A percentile compares a stretch with the other conserved stretches of the same genome.
These are phyloP conservation scores for Musa balbisiana DNA, from an alignment of 202 grass and related monocot species.

Conservation along the genomic window DNA sequence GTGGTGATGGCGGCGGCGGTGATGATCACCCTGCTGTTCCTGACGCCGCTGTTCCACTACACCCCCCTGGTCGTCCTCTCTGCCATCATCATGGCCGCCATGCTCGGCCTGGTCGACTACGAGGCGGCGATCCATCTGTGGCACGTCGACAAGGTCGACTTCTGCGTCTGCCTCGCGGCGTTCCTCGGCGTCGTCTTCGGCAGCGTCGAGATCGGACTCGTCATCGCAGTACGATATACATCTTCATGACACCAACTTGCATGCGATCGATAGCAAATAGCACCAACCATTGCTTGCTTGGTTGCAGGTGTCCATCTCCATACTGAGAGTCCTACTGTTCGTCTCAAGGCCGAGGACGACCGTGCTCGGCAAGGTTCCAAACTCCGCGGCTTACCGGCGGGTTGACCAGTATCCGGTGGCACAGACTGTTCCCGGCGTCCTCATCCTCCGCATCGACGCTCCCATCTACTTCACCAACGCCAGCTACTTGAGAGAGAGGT, in stretches of 20 bases:
- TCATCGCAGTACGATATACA: neutral
- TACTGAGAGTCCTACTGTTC: constrained; percentile 63
- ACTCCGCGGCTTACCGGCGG: constrained; percentile 57
- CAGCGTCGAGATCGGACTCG: neutral
- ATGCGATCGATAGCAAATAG: neutral
- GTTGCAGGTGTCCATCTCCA: constrained; percentile 51
- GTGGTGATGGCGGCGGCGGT: constrained; percentile 1
- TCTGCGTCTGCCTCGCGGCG: neutral
- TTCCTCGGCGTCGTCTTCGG: neutral
- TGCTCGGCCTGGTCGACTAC: neutral
- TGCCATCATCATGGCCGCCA: constrained; percentile 3
- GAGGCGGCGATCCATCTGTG: neutral
- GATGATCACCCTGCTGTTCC: neutral
- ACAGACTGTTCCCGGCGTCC: constrained; percentile 31
- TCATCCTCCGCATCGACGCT: constrained; percentile 48
- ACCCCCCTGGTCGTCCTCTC: constrained; percentile 1
- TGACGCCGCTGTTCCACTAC: constrained; percentile 3
- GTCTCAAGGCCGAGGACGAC: constrained; percentile 69
- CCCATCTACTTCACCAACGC: constrained; percentile 74
- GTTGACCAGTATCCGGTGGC: constrained; percentile 66
- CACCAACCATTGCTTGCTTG: neutral
- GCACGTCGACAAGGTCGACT: constrained; percentile 1
- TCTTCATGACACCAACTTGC: too few species aligned
- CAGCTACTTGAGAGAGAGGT: constrained; percentile 91
- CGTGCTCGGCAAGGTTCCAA: constrained; percentile 71